Conservation (phyloP, 1,284 basidiomycete genomes). For the Trametes sp. region DNA sequence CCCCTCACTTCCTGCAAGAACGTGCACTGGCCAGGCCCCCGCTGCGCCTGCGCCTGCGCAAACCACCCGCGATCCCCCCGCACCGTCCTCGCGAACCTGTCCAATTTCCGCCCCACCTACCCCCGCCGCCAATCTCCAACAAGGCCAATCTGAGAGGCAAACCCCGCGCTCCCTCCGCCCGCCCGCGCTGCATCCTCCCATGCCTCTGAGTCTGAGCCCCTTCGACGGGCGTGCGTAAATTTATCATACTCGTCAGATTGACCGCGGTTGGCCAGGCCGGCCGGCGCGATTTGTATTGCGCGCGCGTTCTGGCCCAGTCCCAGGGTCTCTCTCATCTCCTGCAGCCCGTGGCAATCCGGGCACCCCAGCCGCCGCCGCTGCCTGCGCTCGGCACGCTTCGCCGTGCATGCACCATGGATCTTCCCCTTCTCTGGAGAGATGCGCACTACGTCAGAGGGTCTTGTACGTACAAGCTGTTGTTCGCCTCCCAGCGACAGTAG, state of each 20-base stretch:
- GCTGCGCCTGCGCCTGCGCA: not conserved
- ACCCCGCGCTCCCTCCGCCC: slow-evolving; percentile 5
- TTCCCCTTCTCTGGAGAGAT: not conserved
- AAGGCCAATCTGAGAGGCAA: slow-evolving; percentile 9
- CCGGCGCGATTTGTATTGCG: slow-evolving; percentile 6
- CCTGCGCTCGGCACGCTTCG: no score
- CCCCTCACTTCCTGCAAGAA: not conserved
- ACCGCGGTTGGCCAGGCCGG: slow-evolving; percentile 7
- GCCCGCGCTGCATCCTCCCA: not conserved
- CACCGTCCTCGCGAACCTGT: not conserved
- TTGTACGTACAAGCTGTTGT: no score
- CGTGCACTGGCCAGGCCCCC: not conserved
- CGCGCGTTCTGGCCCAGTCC: slow-evolving; percentile 7
- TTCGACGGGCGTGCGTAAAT: not conserved
- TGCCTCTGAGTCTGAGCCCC: not conserved
- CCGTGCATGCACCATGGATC: no score
- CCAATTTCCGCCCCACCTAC: slow-evolving; percentile 1
- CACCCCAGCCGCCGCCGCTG: slow-evolving; percentile 15
- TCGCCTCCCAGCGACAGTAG: no score
- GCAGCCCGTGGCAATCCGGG: not conserved
- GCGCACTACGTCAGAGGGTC: no score
- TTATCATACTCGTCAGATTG: not conserved
- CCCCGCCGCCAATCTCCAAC: slow-evolving; percentile 15
- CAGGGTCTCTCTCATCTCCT: not conserved
- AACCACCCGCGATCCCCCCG: not conserved